Evolutionary conservation across 768 basidiomycete genomes (phyloP).

Genomic region (Leccinellum rugosiceps): DNA sequence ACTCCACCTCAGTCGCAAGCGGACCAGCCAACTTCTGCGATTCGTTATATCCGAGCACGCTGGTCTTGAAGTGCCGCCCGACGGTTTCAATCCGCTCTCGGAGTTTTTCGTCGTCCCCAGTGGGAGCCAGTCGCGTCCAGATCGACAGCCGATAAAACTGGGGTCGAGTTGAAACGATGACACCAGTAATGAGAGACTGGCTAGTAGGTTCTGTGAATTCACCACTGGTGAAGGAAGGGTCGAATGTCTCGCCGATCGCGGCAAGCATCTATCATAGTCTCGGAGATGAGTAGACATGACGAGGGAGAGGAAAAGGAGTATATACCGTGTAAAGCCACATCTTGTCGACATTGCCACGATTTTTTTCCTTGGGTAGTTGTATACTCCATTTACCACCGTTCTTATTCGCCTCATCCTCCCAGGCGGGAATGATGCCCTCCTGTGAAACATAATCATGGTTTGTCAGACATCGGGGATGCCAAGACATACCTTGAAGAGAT

Average conservation of each 20-base stretch:
- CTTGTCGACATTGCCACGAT: conserved; percentile 75
- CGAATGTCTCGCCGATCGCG: conserved; percentile 98
- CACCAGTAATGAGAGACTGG: conserved; percentile 79
- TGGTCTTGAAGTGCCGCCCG: conserved; percentile 88
- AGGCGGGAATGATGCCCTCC: conserved; percentile 96
- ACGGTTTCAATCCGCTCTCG: conserved; percentile 81
- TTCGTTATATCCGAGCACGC: conserved; percentile 79
- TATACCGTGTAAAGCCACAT: conserved; percentile 98
- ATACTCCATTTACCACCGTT: conserved; percentile 99
- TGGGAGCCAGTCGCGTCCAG: conserved; percentile 90
- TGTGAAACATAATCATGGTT: conserved; percentile 29
- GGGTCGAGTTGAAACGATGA: conserved; percentile 92
- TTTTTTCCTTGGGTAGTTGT: conserved; percentile 95
- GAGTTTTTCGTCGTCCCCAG: conserved; percentile 52
- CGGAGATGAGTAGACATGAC: conserved; percentile 1
- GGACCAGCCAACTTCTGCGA: conserved; percentile 74
- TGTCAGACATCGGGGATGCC: not conserved
- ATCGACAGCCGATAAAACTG: conserved; percentile 96
- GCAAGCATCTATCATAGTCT: conserved; percentile 85
- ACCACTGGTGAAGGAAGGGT: conserved; percentile 68
- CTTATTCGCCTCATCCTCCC: conserved; percentile 97
- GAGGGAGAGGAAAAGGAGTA: conserved; percentile 1
- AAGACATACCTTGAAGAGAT: conserved; percentile 85
- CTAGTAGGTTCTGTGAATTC: conserved; percentile 39
- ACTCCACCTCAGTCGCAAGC: conserved; percentile 94